Evolutionary conservation across 2,329 filamentous ascomycete species (phyloP), one percentile per base, ranked within the genome.

Genomic region (Lachnellula suecica): DNA sequence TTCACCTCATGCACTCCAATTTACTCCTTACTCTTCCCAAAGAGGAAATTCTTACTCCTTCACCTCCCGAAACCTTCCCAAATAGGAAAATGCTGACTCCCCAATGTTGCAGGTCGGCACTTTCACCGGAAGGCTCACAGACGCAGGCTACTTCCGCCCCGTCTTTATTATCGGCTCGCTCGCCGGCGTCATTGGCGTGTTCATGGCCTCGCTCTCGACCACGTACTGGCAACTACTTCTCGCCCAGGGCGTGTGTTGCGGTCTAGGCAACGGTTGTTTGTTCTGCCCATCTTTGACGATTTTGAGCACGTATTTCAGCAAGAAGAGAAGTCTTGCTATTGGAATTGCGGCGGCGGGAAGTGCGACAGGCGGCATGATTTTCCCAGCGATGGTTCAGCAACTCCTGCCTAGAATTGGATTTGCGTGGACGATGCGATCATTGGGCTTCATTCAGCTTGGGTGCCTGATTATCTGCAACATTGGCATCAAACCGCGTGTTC

Each of bases 401-500:
- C 56, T 78, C 6, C 57, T 78, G 4, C 69, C 68, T 1, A 59
- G 54, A 22, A 65, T 77, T 25, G 75, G 74, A 3, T 78, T 76
- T 62, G 62, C 61, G 2, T 77, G 75, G 74, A 72, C 76, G 0
- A 70, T 77, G 34, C 68, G 75, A 27, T 63, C 71, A 3, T 63
- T 81, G 37, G 77, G 71, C 0, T 76, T 81, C 50, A 67, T 79
- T 20, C 68, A 74, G 23, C 57, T 76, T 8, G 67, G 59, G 15
- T 65, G 59, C 38, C 64, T 72, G 23, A 54, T 68, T 46, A 43
- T 35, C 75, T 43, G 59, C 64, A 2, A 64, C 64, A 3, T 74
- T 71, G 71, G 74, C n/a, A 65, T 74, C 48, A 70, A 67, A 34
- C 67, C 74, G 2, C 59, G 71, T 10, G 59, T 79, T 7, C 70